These are phyloP conservation scores for Sophora flavescens DNA, from an alignment of 306 rosid genomes.

Conservation along the genomic window DNA sequence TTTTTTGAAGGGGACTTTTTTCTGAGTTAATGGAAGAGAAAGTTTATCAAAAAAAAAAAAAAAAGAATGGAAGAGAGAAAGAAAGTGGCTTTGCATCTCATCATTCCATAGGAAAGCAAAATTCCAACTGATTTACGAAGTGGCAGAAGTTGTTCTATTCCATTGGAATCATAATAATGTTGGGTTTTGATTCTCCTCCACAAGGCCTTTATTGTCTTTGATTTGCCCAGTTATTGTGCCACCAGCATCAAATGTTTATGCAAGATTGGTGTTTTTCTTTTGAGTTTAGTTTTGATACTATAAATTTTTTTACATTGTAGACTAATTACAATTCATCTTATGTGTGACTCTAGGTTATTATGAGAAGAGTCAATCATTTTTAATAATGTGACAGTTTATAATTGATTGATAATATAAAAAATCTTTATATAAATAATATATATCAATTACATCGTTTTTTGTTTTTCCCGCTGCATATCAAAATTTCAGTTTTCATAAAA, in stretches of 20 bases:
- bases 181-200: slow-evolving; percentile 46
- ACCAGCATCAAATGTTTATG: not conserved
- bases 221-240: slow-evolving; percentile 24
- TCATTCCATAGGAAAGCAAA: slow-evolving; percentile 55
- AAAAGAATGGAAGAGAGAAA: slow-evolving; percentile 48
- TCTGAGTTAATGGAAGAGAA: slow-evolving; percentile 37
- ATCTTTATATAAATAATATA: no score
- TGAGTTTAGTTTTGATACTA: no score
- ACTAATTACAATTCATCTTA: no score
- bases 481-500: not conserved
- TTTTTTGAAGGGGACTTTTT: slow-evolving; percentile 47
- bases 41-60: no score
- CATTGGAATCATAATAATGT: slow-evolving; percentile 57
- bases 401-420: no score
- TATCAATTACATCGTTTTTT: not conserved
- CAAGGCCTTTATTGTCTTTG: slow-evolving; percentile 41
- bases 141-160: slow-evolving; percentile 74
- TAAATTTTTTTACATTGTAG: no score
- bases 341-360: no score
- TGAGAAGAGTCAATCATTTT: no score
- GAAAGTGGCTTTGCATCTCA: slow-evolving; percentile 65
- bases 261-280: not conserved
- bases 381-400: no score
- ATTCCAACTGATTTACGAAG: slow-evolving; percentile 55
- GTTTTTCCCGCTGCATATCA: not conserved